phyloP scores from a whole-genome alignment of 257 asterid species.

The Solanum sejunctum region DNA sequence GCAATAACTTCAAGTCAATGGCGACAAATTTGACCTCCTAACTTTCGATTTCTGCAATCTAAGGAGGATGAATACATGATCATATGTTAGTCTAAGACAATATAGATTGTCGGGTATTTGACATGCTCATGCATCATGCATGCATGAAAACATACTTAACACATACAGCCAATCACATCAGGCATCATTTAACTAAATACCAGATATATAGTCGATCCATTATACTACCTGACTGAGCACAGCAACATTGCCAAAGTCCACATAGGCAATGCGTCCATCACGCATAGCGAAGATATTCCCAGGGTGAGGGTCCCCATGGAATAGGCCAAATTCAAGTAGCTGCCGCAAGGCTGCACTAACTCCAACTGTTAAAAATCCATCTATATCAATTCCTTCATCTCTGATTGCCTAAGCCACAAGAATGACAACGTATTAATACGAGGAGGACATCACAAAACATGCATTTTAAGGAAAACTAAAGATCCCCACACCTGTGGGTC shows the following conservation, averaged over 20 bases:
- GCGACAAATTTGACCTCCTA: neutral
- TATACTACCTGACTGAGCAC: slow-evolving; percentile 88
- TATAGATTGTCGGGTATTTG: neutral
- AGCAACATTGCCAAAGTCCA: slow-evolving; percentile 98
- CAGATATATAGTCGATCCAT: neutral
- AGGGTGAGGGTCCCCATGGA: slow-evolving; percentile 99
- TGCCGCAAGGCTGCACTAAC: slow-evolving; percentile 97
- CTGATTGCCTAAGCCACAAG: slow-evolving; percentile 60
- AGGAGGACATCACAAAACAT: slow-evolving; percentile 2
- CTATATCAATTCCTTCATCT: slow-evolving; percentile 75
- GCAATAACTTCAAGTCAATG: neutral
- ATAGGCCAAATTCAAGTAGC: slow-evolving; percentile 91
- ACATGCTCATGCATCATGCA: neutral
- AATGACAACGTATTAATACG: slow-evolving; percentile 7
- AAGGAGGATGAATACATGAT: neutral
- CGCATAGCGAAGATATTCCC: slow-evolving; percentile 98
- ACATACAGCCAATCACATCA: neutral
- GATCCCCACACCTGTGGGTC: slow-evolving; percentile 69
- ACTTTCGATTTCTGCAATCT: neutral
- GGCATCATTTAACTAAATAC: neutral
- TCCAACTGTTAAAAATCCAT: slow-evolving; percentile 90
- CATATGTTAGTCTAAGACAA: neutral
- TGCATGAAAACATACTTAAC: neutral
- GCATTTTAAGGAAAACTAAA: neutral
- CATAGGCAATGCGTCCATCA: slow-evolving; percentile 98